Evolutionary conservation across 345 rosid species (phyloP).

Genomic region (Kandelia obovata): DNA sequence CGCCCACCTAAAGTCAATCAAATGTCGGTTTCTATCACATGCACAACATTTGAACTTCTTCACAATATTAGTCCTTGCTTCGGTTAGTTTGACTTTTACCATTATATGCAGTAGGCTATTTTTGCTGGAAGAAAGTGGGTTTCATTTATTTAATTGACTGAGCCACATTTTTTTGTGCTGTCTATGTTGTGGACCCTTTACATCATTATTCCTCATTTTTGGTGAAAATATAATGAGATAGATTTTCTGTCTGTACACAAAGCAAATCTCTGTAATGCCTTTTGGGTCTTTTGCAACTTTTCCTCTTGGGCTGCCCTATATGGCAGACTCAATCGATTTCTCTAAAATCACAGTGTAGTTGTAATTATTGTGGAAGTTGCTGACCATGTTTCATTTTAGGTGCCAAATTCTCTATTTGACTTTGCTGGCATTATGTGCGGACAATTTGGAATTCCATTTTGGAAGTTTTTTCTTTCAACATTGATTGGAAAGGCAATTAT

Average conservation of each 20-base stretch:
- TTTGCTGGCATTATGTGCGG: slow-evolving; percentile 99
- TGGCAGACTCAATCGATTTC: too few species aligned
- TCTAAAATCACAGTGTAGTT: too few species aligned
- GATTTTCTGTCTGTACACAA: too few species aligned
- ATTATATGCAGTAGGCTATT: neutral
- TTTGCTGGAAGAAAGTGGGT: neutral
- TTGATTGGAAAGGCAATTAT: slow-evolving; percentile 86
- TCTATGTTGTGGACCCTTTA: too few species aligned
- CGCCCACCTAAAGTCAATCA: slow-evolving; percentile 39
- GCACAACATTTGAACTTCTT: slow-evolving; percentile 84
- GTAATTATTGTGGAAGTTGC: neutral
- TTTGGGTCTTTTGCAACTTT: too few species aligned
- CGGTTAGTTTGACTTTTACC: slow-evolving; percentile 46
- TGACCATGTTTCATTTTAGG: slow-evolving; percentile 37
- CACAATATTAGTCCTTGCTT: slow-evolving; percentile 90
- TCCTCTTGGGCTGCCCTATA: too few species aligned
- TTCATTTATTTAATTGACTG: too few species aligned
- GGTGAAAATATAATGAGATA: too few species aligned
- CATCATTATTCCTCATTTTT: too few species aligned
- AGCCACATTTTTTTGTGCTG: too few species aligned
- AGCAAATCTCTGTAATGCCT: too few species aligned
- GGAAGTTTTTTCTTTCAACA: slow-evolving; percentile 81
- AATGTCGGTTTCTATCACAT: slow-evolving; percentile 64
- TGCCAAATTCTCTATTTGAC: slow-evolving; percentile 97
- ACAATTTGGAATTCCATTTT: slow-evolving; percentile 87